Evolutionary conservation across 257 asterid species (phyloP), one percentile per base, ranked within the genome.

Genomic region (Perilla frutescens): DNA sequence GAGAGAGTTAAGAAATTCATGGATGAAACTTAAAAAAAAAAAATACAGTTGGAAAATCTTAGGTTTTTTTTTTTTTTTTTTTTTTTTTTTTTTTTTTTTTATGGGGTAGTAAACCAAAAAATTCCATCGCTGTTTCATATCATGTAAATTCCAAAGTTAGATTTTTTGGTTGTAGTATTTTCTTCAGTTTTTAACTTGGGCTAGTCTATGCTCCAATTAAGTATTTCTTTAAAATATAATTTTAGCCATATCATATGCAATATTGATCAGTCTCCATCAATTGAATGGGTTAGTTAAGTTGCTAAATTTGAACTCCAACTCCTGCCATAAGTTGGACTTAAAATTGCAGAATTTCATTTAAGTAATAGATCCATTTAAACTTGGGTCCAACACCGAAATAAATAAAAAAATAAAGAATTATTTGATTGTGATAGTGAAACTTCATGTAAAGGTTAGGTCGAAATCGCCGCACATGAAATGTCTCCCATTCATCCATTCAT

Each of bases 401-500:
- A 13, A 34, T 20, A 34, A 34, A 34, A 29, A 72, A 39, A 53
- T 49, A 44, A 62, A 61, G 60, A 64, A 62, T 41, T 65, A 31
- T 10, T 39, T 50, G 64, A 69, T 15, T 50, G 6, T 50, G 70
- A 60, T 40, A 6, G 75, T 39, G 74, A 68, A 43, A 56, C n/a
- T 29, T 75, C 14, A 45, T 67, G 62, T 1, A 13, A 66, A 37
- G 15, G 74, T 51, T 43, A 58, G 61, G 65, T 61, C 44, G 60
- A 44, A 45, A 32, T 41, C 45, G 26, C 47, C 32, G 45, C 81
- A 70, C 81, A 70, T 77, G 81, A 77, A 77, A 77, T 77, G 77
- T 63, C 63, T 65, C 72, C 51, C 71, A 43, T 29, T 48, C 5
- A 55, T 14, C 64, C 37, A 34, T 34, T 34, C 37, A 34, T 34